phyloP scores from a whole-genome alignment of 768 basidiomycete species.

The Ephemerocybe angulata region DNA sequence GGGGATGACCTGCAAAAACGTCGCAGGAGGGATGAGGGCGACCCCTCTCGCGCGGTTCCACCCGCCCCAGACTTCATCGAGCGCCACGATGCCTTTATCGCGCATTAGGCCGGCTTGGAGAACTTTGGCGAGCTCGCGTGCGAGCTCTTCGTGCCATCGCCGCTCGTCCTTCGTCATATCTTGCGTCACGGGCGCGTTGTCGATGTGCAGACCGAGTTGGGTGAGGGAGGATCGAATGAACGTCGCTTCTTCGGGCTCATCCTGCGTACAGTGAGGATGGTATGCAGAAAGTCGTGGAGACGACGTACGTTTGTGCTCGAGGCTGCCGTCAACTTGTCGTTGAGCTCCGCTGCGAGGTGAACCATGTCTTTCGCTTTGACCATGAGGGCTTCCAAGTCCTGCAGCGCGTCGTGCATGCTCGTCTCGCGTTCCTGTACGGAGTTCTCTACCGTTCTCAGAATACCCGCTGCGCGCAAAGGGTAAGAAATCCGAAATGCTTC shows the following conservation, averaged over 20 bases:
- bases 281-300: conserved; percentile 17
- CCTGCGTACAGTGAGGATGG: conserved; percentile 23
- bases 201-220: conserved; percentile 81
- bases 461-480: conserved; percentile 59
- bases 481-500: not conserved
- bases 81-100: conserved; percentile 72
- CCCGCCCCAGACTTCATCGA: conserved; percentile 93
- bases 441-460: conserved; percentile 71
- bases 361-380: conserved; percentile 92
- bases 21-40: conserved; percentile 86
- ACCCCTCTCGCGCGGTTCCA: conserved; percentile 95
- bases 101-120: conserved; percentile 76
- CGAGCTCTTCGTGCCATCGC: conserved; percentile 76
- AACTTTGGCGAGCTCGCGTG: conserved; percentile 74
- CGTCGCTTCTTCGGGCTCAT: conserved; percentile 77
- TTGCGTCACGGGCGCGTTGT: conserved; percentile 76
- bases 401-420: conserved; percentile 70
- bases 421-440: conserved; percentile 60
- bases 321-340: conserved; percentile 65
- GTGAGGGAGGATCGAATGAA: conserved; percentile 86
- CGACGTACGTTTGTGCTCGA: conserved; percentile 16
- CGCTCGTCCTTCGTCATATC: conserved; percentile 86
- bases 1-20: conserved; percentile 73
- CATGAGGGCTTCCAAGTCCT: conserved; percentile 89
- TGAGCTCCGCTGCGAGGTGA: conserved; percentile 81